Evolutionary conservation across 306 rosid species (phyloP).

Genomic region (Castanea crenata): DNA sequence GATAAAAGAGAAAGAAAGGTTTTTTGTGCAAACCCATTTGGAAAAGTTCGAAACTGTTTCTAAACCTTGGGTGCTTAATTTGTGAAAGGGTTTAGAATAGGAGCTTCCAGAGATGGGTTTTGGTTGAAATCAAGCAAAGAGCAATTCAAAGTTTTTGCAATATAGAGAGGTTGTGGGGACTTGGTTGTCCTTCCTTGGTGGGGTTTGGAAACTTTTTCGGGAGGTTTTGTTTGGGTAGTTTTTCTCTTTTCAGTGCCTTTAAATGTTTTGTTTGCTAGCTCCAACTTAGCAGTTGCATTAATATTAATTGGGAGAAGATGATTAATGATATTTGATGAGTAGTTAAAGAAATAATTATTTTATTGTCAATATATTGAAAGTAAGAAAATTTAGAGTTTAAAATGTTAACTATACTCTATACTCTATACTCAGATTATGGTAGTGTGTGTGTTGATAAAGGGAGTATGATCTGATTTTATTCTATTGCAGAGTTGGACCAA

Average conservation of each 20-base stretch:
- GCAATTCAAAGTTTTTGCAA: background rate
- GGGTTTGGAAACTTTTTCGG: background rate
- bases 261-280: background rate
- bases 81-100: background rate
- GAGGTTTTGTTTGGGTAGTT: background rate
- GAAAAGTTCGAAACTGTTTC: constrained; percentile 1
- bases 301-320: background rate
- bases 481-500: constrained; percentile 1
- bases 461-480: constrained; percentile 1
- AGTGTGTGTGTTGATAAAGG: background rate
- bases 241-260: background rate
- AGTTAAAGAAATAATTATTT: background rate
- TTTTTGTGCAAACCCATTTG: constrained; percentile 44
- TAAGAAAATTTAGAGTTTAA: background rate
- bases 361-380: background rate
- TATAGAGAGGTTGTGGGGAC: background rate
- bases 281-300: background rate
- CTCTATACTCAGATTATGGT: background rate
- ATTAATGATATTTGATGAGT: background rate
- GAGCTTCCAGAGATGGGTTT: background rate
- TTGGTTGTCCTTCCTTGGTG: background rate
- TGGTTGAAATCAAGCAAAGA: background rate
- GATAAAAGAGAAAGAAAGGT: constrained; percentile 5
- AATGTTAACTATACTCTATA: background rate
- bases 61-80: background rate